Percentiles rank a stretch among this genome's conserved stretches.
Conservation (phyloP, 2,329 filamentous ascomycete species). For the Verticillium dahliae region DNA sequence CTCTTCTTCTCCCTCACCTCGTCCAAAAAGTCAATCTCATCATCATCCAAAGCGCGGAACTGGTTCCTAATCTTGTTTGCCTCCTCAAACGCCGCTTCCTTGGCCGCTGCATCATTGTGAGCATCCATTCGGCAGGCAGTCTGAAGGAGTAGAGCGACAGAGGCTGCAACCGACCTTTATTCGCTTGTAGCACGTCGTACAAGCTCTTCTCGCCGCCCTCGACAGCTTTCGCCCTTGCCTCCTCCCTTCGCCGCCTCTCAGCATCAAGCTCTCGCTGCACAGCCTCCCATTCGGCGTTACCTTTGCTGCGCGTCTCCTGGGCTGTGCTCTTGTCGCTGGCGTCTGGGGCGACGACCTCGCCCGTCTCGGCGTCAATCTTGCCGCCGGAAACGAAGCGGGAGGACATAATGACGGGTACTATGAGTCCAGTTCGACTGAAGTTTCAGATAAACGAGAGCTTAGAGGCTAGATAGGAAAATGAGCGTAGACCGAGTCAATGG, state of each 20-base stretch:
- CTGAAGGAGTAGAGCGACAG: background rate
- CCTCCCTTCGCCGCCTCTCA: slow-evolving; percentile 47
- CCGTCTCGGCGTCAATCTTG: slow-evolving; percentile 33
- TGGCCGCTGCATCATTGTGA: slow-evolving; percentile 49
- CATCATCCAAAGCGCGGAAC: slow-evolving; percentile 70
- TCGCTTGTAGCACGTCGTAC: slow-evolving; percentile 71
- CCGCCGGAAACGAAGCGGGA: slow-evolving; percentile 51
- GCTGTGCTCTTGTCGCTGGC: slow-evolving; percentile 16
- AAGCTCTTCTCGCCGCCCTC: slow-evolving; percentile 52
- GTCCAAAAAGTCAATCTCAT: slow-evolving; percentile 71
- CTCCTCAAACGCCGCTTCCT: slow-evolving; percentile 78
- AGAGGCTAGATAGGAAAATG: background rate
- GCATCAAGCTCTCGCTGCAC: slow-evolving; percentile 60
- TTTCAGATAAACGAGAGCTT: background rate
- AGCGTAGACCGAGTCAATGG: no score
- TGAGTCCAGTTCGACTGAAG: background rate
- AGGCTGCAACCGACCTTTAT: slow-evolving; percentile 55
- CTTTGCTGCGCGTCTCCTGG: slow-evolving; percentile 14
- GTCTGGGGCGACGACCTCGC: slow-evolving; percentile 2
- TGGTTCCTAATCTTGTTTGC: slow-evolving; percentile 65
- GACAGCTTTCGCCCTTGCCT: slow-evolving; percentile 35
- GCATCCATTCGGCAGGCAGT: background rate
- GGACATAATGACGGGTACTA: slow-evolving; percentile 30
- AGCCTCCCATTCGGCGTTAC: slow-evolving; percentile 50
- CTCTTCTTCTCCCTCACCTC: slow-evolving; percentile 43